These are phyloP conservation scores for Bruguiera gymnorhiza DNA, from an alignment of 345 rosid species.

Conservation along the genomic window DNA sequence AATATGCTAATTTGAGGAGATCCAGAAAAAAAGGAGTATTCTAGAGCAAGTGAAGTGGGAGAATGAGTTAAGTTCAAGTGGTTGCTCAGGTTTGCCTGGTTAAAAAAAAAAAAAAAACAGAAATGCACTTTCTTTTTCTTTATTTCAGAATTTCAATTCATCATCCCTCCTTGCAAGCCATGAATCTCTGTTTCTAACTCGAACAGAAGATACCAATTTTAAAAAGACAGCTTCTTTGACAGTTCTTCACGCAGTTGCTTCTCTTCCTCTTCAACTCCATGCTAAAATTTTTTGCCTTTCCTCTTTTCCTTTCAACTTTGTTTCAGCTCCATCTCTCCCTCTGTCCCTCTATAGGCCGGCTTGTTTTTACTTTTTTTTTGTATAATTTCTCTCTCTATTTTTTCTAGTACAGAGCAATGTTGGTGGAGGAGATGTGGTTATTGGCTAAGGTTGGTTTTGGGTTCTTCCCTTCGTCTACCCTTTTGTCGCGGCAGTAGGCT, in stretches of 20 bases:
- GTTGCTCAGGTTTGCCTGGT: constrained; percentile 17
- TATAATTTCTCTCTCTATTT: no score
- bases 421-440: not conserved
- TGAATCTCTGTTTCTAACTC: constrained; percentile 22
- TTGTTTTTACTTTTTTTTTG: not conserved
- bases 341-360: no score
- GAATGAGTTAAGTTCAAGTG: not conserved
- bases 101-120: not conserved
- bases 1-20: constrained; percentile 7
- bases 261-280: constrained; percentile 30
- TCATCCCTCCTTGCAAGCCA: constrained; percentile 27
- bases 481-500: constrained; percentile 27
- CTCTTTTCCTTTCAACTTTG: constrained; percentile 18
- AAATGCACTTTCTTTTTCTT: constrained; percentile 1
- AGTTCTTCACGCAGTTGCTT: constrained; percentile 5
- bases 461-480: constrained; percentile 12
- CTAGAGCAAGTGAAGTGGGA: constrained; percentile 6
- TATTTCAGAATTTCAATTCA: constrained; percentile 12
- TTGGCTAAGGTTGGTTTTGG: not conserved
- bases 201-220: constrained; percentile 24
- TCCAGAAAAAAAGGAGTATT: constrained; percentile 6
- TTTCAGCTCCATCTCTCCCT: not conserved
- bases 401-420: not conserved
- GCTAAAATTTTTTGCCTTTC: not conserved
- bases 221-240: constrained; percentile 4